Evolutionary conservation across 306 rosid species (phyloP), one percentile per base, ranked within the genome.

Genomic region (Begonia loranthoides): DNA sequence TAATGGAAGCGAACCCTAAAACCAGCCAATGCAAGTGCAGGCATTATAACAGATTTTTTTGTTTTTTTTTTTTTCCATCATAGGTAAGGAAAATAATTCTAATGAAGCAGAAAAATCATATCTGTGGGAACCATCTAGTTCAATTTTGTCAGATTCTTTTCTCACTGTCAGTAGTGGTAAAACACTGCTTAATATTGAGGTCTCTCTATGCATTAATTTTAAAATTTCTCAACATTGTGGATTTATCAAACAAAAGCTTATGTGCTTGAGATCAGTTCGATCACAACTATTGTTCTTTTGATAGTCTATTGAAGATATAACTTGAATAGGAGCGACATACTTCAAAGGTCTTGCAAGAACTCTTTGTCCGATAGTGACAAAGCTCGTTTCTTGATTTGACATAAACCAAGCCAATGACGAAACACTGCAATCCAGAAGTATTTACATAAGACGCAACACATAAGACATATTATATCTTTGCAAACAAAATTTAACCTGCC

Each of bases 391-490:
- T 76, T 90, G 99, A 79, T 90, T 90, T 60, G 99, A 90, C 99
- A 90, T 90, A 65, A 90, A 90, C 99, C 99, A 90, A 55, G 94
- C 99, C 83, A 86, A 63, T 49, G 99, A 90, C 59, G 99, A 90
- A 45, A 90, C 99, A 86, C 99, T 90, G 94, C 52, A 57, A 55
- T 58, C 17, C 50, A 50, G 40, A 46, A 36, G 22, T 36, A 47
- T 33, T 39, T 59, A 53, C 28, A 49, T 45, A 28, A 46, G 24
- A 57, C 40, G 52, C 45, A 49, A 50, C 41, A 47, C 22, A 22
- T 8, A 43, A 47, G 15, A 40, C 45, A 17, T 54, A 51, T 54
- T 44, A 9, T 51, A 55, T 47, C 51, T 49, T 50, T 56, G 39
- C 50, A n/a, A 52, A 34, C 10, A 11, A 76, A 55, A 58, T 51